phyloP scores from a whole-genome alignment of 306 rosid genomes.

The Aeschynomene evenia region DNA sequence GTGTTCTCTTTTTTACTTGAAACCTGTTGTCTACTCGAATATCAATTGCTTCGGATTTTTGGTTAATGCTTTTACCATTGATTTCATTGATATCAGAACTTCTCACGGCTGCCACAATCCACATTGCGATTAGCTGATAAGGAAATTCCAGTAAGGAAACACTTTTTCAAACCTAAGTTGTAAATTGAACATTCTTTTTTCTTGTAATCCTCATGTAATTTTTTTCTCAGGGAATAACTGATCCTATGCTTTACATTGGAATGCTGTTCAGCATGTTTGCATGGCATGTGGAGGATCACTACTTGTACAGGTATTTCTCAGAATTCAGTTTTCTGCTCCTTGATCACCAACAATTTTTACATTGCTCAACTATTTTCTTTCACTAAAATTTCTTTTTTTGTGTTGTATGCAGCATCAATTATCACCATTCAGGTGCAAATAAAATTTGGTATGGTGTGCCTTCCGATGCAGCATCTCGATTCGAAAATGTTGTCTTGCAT shows the following conservation, averaged over 20 bases:
- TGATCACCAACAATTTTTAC: background rate
- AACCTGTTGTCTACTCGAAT: no score
- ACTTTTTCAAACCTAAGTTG: background rate
- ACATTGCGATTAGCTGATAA: constrained; percentile 33
- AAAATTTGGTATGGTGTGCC: constrained; percentile 51
- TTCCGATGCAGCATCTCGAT: constrained; percentile 24
- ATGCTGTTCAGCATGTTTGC: constrained; percentile 54
- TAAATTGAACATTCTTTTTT: background rate
- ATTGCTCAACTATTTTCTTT: background rate
- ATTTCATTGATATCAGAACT: constrained; percentile 27
- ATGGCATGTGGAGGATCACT: constrained; percentile 55
- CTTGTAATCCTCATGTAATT: background rate
- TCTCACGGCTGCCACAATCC: constrained; percentile 34
- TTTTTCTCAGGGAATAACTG: constrained; percentile 37
- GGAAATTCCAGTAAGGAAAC: constrained; percentile 37
- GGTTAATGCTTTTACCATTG: background rate
- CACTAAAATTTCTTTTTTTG: background rate
- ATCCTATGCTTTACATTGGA: constrained; percentile 52
- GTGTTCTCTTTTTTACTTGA: background rate
- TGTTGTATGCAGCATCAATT: constrained; percentile 36
- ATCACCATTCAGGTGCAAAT: constrained; percentile 46
- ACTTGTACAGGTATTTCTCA: constrained; percentile 35
- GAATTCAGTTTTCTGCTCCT: background rate
- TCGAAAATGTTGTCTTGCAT: constrained; percentile 31
- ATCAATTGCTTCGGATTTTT: background rate